phyloP scores from a whole-genome alignment of 2,329 filamentous ascomycete genomes.

The Ceratocystiopsis sp. region DNA sequence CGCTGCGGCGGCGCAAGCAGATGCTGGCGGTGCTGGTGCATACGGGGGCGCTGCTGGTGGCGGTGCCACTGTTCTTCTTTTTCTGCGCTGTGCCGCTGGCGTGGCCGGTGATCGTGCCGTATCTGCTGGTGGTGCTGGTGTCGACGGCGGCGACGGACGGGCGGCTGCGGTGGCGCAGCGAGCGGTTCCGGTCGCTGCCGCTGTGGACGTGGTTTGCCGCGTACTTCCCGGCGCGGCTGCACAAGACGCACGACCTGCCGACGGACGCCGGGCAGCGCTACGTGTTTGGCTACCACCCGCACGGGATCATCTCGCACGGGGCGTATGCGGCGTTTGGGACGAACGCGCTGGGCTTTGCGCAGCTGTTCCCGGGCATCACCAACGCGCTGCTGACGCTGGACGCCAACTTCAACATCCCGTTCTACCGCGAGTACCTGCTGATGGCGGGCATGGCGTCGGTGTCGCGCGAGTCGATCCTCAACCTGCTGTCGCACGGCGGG shows the following conservation, averaged over 20 bases:
- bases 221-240: conserved; percentile 80
- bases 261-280: conserved; percentile 59
- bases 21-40: conserved; percentile 64
- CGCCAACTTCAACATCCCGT: conserved; percentile 80
- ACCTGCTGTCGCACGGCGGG: conserved; percentile 67
- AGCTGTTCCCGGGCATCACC: conserved; percentile 85
- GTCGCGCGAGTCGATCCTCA: conserved; percentile 80
- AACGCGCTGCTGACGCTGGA: conserved; percentile 91
- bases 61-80: conserved; percentile 72
- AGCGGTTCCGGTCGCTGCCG: conserved; percentile 53
- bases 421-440: conserved; percentile 90
- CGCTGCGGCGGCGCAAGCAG: conserved; percentile 53
- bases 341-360: conserved; percentile 70
- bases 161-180: conserved; percentile 54
- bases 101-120: conserved; percentile 65
- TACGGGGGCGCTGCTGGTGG: conserved; percentile 51
- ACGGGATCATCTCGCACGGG: conserved; percentile 91
- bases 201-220: conserved; percentile 81
- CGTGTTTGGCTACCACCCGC: conserved; percentile 92
- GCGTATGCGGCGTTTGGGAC: conserved; percentile 85
- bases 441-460: conserved; percentile 77
- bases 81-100: conserved; percentile 79
- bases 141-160: conserved; percentile 66
- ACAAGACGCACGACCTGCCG: conserved; percentile 66
- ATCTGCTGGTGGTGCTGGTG: conserved; percentile 68